Evolutionary conservation across 148 eudicot species (phyloP).

Genomic region (Oxyria digyna): DNA sequence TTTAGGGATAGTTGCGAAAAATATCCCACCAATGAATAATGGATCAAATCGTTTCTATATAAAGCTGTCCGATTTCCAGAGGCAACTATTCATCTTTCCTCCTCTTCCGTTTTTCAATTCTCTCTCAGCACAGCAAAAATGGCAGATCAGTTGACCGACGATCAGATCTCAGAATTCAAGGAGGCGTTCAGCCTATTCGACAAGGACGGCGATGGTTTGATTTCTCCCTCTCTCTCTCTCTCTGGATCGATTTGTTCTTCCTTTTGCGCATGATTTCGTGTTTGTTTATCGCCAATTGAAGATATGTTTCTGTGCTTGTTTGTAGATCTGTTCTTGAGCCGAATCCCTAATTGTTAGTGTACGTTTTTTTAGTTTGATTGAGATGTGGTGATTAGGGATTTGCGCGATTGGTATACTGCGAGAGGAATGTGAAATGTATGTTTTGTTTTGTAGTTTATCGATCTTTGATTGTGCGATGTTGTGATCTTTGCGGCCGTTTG

Average conservation of each 20-base stretch:
- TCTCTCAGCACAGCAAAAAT: not conserved
- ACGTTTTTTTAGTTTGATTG: not conserved
- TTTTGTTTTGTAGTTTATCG: not conserved
- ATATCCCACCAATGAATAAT: too few species aligned
- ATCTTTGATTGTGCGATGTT: not conserved
- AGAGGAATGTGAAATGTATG: not conserved
- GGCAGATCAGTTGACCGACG: slow-evolving; percentile 8
- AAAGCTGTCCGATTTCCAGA: not conserved
- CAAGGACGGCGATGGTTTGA: slow-evolving; percentile 7
- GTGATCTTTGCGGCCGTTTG: not conserved
- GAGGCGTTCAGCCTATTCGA: slow-evolving; percentile 9
- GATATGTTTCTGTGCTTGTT: not conserved
- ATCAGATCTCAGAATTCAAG: slow-evolving; percentile 7
- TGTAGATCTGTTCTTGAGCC: not conserved
- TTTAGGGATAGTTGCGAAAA: not conserved
- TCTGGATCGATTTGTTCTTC: not conserved
- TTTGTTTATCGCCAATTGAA: not conserved
- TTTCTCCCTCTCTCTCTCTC: not conserved
- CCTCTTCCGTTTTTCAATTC: not conserved
- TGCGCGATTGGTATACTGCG: not conserved
- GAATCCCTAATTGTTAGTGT: not conserved
- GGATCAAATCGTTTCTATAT: not conserved
- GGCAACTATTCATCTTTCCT: not conserved
- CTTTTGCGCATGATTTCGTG: not conserved
- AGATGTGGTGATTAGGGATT: not conserved